phyloP scores from a whole-genome alignment of 768 basidiomycete species.

The Nidularia sp. region DNA sequence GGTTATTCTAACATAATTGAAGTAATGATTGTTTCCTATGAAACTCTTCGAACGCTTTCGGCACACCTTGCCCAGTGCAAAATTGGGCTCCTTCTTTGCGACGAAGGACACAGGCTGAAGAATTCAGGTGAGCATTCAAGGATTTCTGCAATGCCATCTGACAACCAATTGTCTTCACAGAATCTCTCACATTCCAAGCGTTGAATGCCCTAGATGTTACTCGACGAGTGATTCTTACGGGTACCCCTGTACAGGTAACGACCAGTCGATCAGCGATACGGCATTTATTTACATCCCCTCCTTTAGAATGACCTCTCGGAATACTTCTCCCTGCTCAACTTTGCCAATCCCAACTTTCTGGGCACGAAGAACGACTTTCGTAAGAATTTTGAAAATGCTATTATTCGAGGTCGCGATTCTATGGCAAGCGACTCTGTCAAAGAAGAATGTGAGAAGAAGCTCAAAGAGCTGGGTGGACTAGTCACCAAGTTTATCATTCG shows the following conservation, averaged over 20 bases:
- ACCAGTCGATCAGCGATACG: neutral
- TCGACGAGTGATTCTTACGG: slow-evolving; percentile 89
- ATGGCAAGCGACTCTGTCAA: slow-evolving; percentile 77
- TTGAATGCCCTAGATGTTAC: slow-evolving; percentile 80
- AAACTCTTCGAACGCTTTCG: slow-evolving; percentile 82
- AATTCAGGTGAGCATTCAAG: slow-evolving; percentile 68
- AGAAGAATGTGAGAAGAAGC: slow-evolving; percentile 80
- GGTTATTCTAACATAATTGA: slow-evolving; percentile 1
- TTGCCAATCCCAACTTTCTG: slow-evolving; percentile 88
- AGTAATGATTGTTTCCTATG: slow-evolving; percentile 99
- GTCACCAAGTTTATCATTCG: slow-evolving; percentile 95
- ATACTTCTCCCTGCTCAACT: slow-evolving; percentile 90
- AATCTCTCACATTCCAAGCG: slow-evolving; percentile 84
- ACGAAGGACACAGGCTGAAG: slow-evolving; percentile 96
- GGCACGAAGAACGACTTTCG: slow-evolving; percentile 88
- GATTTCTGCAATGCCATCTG: neutral
- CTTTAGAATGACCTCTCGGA: slow-evolving; percentile 86
- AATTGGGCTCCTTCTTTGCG: slow-evolving; percentile 91
- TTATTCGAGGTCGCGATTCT: slow-evolving; percentile 87
- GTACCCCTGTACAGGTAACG: slow-evolving; percentile 83
- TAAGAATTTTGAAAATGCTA: slow-evolving; percentile 91
- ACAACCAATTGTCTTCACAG: slow-evolving; percentile 27
- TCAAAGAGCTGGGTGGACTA: slow-evolving; percentile 83
- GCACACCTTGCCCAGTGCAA: slow-evolving; percentile 72
- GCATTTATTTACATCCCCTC: neutral